Conservation (phyloP, 371 early-diverging fungal species). For the Apophysomyces sp. region DNA sequence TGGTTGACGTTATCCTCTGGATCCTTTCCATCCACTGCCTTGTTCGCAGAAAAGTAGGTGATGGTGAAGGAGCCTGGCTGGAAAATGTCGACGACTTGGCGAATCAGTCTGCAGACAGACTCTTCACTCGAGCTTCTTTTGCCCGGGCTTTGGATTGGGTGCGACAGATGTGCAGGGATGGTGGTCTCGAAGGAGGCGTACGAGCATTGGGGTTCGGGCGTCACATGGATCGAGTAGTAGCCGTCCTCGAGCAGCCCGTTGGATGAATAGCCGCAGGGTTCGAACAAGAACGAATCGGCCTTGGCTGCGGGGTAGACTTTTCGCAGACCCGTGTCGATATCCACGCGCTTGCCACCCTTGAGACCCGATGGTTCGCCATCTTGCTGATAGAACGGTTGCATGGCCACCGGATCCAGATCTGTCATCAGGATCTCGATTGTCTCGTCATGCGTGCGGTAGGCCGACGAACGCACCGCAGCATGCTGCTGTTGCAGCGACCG, state of each 20-base stretch:
- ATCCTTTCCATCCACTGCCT: conserved; percentile 23
- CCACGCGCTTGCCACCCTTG: conserved; percentile 61
- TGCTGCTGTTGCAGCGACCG: background rate
- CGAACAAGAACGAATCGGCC: conserved; percentile 85
- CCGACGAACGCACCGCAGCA: background rate
- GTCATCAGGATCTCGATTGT: conserved; percentile 97
- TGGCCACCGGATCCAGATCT: conserved; percentile 70
- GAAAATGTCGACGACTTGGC: conserved; percentile 77
- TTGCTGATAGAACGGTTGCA: conserved; percentile 67
- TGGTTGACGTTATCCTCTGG: conserved; percentile 19
- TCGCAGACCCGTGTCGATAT: conserved; percentile 72
- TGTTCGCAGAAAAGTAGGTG: conserved; percentile 73
- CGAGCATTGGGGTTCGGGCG: conserved; percentile 96
- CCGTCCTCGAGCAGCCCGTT: conserved; percentile 81
- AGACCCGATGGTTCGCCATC: conserved; percentile 48
- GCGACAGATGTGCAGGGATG: conserved; percentile 60
- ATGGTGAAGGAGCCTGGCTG: conserved; percentile 81
- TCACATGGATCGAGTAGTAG: conserved; percentile 97
- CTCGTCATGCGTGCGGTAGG: conserved; percentile 62
- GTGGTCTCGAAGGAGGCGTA: conserved; percentile 96
- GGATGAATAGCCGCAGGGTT: conserved; percentile 93
- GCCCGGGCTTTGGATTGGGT: conserved; percentile 15
- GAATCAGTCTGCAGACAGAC: conserved; percentile 61
- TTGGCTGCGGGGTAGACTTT: conserved; percentile 72
- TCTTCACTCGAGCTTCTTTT: conserved; percentile 27